phyloP scores from a whole-genome alignment of 2,329 filamentous ascomycete species.

The Aspergillus sp. region DNA sequence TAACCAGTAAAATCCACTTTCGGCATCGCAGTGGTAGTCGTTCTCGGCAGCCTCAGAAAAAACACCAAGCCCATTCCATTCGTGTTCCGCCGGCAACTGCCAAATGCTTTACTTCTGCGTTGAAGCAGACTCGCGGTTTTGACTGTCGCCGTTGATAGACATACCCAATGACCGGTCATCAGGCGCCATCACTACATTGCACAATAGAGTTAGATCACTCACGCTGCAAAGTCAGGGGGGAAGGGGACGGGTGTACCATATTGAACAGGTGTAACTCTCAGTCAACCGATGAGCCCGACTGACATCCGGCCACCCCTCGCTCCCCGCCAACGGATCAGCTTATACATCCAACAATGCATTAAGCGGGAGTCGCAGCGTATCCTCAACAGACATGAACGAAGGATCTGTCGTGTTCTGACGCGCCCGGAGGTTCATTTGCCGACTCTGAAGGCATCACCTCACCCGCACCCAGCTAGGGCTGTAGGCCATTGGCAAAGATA shows the following conservation, averaged over 20 bases:
- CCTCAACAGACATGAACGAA: conserved; percentile 14
- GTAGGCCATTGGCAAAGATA: no score
- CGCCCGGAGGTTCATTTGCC: no score
- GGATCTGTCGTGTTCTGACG: neutral
- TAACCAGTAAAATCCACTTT: conserved; percentile 23
- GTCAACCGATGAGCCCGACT: conserved; percentile 13
- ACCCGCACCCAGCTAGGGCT: no score
- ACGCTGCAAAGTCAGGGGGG: no score
- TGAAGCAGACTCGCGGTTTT: neutral
- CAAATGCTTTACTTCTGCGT: conserved; percentile 1
- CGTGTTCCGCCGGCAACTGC: conserved; percentile 4
- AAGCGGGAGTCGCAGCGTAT: conserved; percentile 16
- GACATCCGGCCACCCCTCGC: conserved; percentile 6
- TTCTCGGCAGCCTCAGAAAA: conserved; percentile 1
- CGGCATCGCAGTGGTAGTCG: conserved; percentile 5
- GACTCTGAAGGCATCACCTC: no score
- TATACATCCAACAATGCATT: conserved; percentile 7
- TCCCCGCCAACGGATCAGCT: conserved; percentile 1
- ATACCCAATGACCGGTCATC: conserved; percentile 3
- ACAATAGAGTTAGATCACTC: neutral
- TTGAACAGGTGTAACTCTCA: conserved; percentile 17
- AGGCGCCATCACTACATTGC: conserved; percentile 5
- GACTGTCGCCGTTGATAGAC: neutral
- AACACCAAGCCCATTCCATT: conserved; percentile 5
- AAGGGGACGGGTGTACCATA: conserved; percentile 9